Evolutionary conservation across 345 rosid genomes (phyloP), one percentile per base, ranked within the genome.

Genomic region (Capsella bursapastoris): DNA sequence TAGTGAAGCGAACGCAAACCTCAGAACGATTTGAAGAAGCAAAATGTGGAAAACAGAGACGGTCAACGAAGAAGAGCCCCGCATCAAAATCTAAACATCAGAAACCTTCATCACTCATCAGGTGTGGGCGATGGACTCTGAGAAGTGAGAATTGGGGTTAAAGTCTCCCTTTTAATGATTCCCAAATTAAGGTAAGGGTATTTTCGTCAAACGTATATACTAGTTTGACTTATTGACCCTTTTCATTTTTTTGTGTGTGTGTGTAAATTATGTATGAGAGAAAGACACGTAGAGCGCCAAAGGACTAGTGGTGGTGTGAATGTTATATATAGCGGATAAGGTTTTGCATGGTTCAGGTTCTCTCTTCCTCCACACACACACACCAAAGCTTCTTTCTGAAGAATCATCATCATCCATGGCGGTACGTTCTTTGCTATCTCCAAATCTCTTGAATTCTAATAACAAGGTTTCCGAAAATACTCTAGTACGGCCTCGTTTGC

Each of bases 371-470:
- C 63, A 57, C 3, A 57, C 41, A 61, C 7, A 32, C 3, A 57
- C 41, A 43, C 56, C 32, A 68, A 8, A 75, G 32, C 63, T 34
- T 61, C 57, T 15, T 53, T 68, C 41, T 45, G 22, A 12, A 49
- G 48, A 53, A 0, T 29, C 32, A 75, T 66, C 66, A 66, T 38
- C 62, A 47, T 57, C 70, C 74, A 77, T 77, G 81, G 81, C 48
- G 52, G 0, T 71, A 41, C 81, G 77, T 51, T 59, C 37, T 58
- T 16, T 77, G 35, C 15, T 71, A 55, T 71, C 81, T 41, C 69
- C 77, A 65, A 71, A 71, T 66, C 77, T 66, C 43, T 72, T 77
- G 4, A 65, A 65, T 2, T 32, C 81, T 7, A 77, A 65, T 1
- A 77, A 32, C 6, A 71, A 44, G 62, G 3, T 15, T 15, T 45